Evolutionary conservation across 1,284 basidiomycete species (phyloP), one percentile per base, ranked within the genome.

Genomic region (Heterobasidion irregulare): DNA sequence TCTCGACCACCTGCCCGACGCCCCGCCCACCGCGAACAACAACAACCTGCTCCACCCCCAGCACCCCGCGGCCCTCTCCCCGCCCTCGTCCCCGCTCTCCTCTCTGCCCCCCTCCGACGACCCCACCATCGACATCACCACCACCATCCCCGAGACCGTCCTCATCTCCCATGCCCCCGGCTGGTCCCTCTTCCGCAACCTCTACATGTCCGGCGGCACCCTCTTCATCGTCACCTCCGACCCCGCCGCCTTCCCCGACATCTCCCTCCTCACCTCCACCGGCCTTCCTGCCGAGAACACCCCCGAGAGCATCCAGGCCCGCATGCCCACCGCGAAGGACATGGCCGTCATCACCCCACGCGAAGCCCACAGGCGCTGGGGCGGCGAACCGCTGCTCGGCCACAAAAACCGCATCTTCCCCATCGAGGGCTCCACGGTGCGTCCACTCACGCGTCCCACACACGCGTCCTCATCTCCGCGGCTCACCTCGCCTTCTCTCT

Each of bases 191-290:
- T 89, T 90, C 66, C 77, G 79, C 48, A 81, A 90, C 63, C 66
- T 93, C 12, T 92, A 92, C 73, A 83, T 92, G 78, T 82, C 79
- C 50, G 84, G 89, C 61, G 89, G 86, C 10, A 88, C 85, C 0
- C 70, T 92, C 34, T 83, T 78, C 65, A 76, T 91, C 58, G 71
- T 82, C 58, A 82, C 75, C 57, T 77, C 70, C 52, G 72, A 73
- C 19, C 70, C 67, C 18, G 57, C 66, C 7, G 63, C 70, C 16
- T 87, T 84, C 62, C 89, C 89, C 0, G 78, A 81, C 49, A 74
- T 83, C 56, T 69, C 79, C 33, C 66, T 82, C 64, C 85, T 92
- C 73, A 88, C 79, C 1, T 89, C 86, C 53, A 84, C 83, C 0
- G 84, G 84, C 16, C 69, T 88, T 2, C 66, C 73, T 1, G 83